phyloP scores from a whole-genome alignment of 306 rosid species.

The Psophocarpus tetragonolobus region DNA sequence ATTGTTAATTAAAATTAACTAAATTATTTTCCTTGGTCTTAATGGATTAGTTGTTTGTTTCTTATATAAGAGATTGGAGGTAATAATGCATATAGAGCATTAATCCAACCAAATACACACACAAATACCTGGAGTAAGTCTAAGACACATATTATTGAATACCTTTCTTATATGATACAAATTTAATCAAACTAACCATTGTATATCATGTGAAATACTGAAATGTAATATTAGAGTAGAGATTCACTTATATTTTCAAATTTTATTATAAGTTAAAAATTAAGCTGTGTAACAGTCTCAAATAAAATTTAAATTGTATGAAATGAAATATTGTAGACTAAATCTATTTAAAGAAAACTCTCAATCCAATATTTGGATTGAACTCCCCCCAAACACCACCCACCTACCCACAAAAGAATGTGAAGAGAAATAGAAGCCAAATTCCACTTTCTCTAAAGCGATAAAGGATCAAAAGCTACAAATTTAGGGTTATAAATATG shows the following conservation, averaged over 20 bases:
- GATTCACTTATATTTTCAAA: not conserved
- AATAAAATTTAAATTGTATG: not conserved
- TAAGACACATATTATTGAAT: not conserved
- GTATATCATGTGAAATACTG: not conserved
- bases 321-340: not conserved
- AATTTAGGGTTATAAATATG: not conserved
- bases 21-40: no score
- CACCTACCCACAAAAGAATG: not conserved
- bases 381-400: no score
- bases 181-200: not conserved
- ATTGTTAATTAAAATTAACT: not conserved
- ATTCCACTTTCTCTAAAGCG: not conserved
- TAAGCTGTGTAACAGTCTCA: not conserved
- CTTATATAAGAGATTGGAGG: not conserved
- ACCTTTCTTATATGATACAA: not conserved
- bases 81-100: conserved; percentile 15
- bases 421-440: not conserved
- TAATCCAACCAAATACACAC: not conserved
- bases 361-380: not conserved
- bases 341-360: not conserved
- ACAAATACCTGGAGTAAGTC: not conserved
- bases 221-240: not conserved
- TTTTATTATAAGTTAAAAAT: not conserved
- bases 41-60: not conserved
- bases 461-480: not conserved